phyloP scores from a whole-genome alignment of 2,329 filamentous ascomycete species.

The Cladosporium sp. region DNA sequence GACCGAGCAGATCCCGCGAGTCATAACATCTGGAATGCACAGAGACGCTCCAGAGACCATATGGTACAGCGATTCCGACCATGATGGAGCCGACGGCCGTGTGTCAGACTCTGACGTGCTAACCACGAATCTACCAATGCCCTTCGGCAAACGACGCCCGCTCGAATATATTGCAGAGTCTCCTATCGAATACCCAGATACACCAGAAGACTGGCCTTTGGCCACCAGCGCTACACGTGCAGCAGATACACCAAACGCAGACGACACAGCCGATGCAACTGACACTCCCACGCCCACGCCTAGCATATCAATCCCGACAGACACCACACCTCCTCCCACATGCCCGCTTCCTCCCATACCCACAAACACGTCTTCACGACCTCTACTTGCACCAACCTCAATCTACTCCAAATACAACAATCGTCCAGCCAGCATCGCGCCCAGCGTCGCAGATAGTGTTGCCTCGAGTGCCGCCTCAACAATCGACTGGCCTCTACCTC shows the following conservation, averaged over 20 bases:
- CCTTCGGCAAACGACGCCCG: background rate
- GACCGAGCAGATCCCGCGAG: background rate
- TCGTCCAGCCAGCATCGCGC: background rate
- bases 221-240: background rate
- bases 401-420: background rate
- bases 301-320: background rate
- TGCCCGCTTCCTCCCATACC: background rate
- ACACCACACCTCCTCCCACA: background rate
- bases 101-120: background rate
- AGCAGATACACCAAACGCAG: background rate
- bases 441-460: background rate
- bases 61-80: conserved; percentile 10
- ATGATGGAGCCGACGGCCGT: background rate
- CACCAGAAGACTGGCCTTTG: conserved; percentile 8
- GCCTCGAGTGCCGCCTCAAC: background rate
- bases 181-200: conserved; percentile 7
- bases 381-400: background rate
- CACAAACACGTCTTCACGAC: background rate
- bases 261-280: background rate
- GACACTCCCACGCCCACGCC: background rate
- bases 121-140: background rate
- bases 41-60: background rate
- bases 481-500: conserved; percentile 8
- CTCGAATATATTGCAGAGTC: conserved; percentile 9
- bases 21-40: background rate